Base-by-base conservation (phyloP, 805 yeast genomes). In the Zygosaccharomyces rouxii region DNA sequence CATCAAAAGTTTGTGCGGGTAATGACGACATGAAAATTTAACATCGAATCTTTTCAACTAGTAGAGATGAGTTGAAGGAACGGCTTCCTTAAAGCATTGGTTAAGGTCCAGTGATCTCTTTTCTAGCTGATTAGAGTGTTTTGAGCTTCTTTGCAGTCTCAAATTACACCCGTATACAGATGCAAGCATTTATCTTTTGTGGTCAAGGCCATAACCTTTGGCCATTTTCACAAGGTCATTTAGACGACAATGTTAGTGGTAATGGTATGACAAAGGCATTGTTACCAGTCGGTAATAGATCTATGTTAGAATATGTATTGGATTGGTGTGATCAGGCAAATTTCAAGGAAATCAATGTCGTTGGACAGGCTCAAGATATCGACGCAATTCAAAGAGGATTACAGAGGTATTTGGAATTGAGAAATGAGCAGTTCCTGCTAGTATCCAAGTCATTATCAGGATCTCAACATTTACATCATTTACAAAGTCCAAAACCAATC, bases 301-400 rank as follows among this genome's bases (percentile, higher is more conserved):
- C 97, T 11, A 83, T 94, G 89, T 71, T 94, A 38, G 84, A 83
- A 59, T 86, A 88, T 62, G 95, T 86, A 2, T 73, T 94, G 30
- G 90, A 86, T 57, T 94, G 98, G 98, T 90, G 98, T 72, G 89
- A 83, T 60, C 75, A 77, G 62, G 97, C 95, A 2, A 83, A 83
- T 50, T 90, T 90, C 67, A 78, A 78, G 40, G 78, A 78, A 40
- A 77, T 86, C 41, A 80, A 86, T 18, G 74, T 90, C 16, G 83
- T 86, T 6, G 72, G 79, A 7, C 80, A 77, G 46, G 62, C 68
- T 9, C 76, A 71, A 2, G 75, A 79, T 28, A 63, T 68, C 33
- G 75, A 71, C 2, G 75, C 68, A 18, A 75, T 88, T 16, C 64
- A 68, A 21, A 65, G 66, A 11, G 80, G 78, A 13, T 68, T 88